Conservation (phyloP, 1,284 basidiomycete genomes). For the Leccinum ponderosum region DNA sequence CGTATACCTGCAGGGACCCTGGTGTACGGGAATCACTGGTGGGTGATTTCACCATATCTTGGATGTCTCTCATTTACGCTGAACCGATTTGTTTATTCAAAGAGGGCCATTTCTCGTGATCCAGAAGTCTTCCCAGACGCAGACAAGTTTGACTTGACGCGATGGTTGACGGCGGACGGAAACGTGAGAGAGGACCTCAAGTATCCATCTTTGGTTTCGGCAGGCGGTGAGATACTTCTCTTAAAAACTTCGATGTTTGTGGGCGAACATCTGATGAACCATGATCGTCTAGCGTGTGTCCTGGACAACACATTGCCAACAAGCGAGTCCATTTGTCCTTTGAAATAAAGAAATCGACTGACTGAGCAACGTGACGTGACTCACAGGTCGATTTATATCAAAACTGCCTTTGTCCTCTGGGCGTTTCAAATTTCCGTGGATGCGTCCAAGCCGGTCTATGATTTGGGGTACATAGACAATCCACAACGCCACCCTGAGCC, state of each 20-base stretch:
- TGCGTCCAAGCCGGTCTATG: constrained; percentile 12
- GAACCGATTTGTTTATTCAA: not conserved
- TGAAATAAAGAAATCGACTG: no score
- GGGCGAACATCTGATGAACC: no score
- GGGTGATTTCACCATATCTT: no score
- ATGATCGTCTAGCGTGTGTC: constrained; percentile 5
- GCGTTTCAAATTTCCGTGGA: constrained; percentile 11
- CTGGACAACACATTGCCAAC: not conserved
- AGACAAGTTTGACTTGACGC: constrained; percentile 8
- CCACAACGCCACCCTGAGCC: no score
- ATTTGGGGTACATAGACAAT: constrained; percentile 2
- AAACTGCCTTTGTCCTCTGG: constrained; percentile 10
- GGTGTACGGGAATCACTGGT: constrained; percentile 5
- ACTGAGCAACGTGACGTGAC: not conserved
- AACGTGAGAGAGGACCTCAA: constrained; percentile 7
- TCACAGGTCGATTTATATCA: constrained; percentile 17
- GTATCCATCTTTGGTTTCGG: constrained; percentile 15
- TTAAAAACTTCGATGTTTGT: no score
- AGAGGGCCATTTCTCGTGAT: constrained; percentile 13
- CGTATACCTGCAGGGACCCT: constrained; percentile 10
- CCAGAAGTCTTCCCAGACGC: constrained; percentile 11
- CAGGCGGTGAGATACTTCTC: constrained; percentile 4
- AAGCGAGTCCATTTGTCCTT: not conserved
- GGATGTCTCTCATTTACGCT: no score
- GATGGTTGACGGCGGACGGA: constrained; percentile 10